A percentile compares a stretch with the other conserved stretches of the same genome.
Evolutionary conservation across 495 filamentous ascomycete genomes (phyloP).

Genomic region (Tetracladium setigerum): DNA sequence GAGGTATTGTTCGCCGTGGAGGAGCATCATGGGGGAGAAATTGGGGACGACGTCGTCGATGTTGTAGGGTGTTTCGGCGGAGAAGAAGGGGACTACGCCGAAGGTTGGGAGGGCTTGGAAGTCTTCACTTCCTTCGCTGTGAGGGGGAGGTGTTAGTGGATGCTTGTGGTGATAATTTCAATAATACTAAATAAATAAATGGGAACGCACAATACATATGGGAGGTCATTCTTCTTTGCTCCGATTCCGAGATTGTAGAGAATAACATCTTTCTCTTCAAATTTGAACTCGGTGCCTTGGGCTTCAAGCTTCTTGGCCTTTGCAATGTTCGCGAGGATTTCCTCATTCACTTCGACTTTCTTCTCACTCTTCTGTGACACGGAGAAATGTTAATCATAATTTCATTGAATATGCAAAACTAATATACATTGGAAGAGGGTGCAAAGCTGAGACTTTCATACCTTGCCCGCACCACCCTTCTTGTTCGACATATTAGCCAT

Average conservation of each 20-base stretch:
- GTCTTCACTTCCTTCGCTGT: slow-evolving; percentile 68
- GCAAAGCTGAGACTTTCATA: too few species aligned
- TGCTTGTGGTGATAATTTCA: background rate
- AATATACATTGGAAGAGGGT: background rate
- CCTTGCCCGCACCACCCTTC: slow-evolving; percentile 27
- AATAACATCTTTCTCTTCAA: slow-evolving; percentile 79
- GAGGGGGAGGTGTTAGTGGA: background rate
- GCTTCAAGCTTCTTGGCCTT: slow-evolving; percentile 64
- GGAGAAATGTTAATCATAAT: slow-evolving; percentile 23
- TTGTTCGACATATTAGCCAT: slow-evolving; percentile 88
- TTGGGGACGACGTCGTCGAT: slow-evolving; percentile 82
- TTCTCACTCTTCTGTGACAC: slow-evolving; percentile 25
- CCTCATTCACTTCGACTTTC: slow-evolving; percentile 24
- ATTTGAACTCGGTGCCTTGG: slow-evolving; percentile 71
- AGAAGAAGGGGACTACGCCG: slow-evolving; percentile 90
- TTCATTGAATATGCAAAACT: slow-evolving; percentile 24
- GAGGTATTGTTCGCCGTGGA: slow-evolving; percentile 98
- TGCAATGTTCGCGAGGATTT: slow-evolving; percentile 63
- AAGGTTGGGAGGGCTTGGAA: slow-evolving; percentile 94
- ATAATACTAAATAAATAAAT: background rate
- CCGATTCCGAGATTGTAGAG: slow-evolving; percentile 95
- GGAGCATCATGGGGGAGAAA: slow-evolving; percentile 97
- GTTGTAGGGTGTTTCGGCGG: slow-evolving; percentile 71
- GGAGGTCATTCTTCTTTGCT: slow-evolving; percentile 86
- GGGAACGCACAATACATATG: slow-evolving; percentile 56